phyloP scores from a whole-genome alignment of 495 filamentous ascomycete genomes.

The Lepidopterella palustris region DNA sequence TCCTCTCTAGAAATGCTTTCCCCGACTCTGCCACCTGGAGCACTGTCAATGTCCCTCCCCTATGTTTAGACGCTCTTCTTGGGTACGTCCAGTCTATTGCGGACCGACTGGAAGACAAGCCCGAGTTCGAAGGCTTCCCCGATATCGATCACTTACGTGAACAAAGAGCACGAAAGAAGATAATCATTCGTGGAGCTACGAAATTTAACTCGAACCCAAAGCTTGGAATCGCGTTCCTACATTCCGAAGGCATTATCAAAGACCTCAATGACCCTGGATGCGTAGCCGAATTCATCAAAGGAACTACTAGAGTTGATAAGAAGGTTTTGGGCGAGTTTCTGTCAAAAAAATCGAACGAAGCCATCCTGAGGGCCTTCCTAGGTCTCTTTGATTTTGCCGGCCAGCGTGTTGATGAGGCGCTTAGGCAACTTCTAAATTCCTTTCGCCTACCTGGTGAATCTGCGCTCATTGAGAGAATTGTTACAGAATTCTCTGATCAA shows the following conservation, averaged over 20 bases:
- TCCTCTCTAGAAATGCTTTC: conserved; percentile 89
- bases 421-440: conserved; percentile 78
- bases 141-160: conserved; percentile 56
- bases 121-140: conserved; percentile 59
- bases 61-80: conserved; percentile 88
- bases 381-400: conserved; percentile 78
- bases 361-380: conserved; percentile 74
- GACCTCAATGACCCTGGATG: conserved; percentile 62
- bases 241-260: conserved; percentile 74
- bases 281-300: conserved; percentile 76
- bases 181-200: conserved; percentile 77
- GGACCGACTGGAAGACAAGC: conserved; percentile 71
- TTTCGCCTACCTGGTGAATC: conserved; percentile 95
- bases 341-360: conserved; percentile 80
- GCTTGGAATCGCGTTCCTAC: conserved; percentile 78
- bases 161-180: conserved; percentile 70
- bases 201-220: conserved; percentile 97
- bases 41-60: conserved; percentile 92
- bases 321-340: conserved; percentile 85
- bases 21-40: conserved; percentile 99
- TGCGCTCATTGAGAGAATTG: conserved; percentile 84
- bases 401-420: conserved; percentile 81
- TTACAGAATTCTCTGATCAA: conserved; percentile 76
- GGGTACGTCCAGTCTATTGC: conserved; percentile 87
- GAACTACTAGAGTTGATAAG: conserved; percentile 82